A percentile compares a stretch with the other conserved stretches of the same genome.
Evolutionary conservation across 495 filamentous ascomycete species (phyloP).

Genomic region (Xylaria longipes): DNA sequence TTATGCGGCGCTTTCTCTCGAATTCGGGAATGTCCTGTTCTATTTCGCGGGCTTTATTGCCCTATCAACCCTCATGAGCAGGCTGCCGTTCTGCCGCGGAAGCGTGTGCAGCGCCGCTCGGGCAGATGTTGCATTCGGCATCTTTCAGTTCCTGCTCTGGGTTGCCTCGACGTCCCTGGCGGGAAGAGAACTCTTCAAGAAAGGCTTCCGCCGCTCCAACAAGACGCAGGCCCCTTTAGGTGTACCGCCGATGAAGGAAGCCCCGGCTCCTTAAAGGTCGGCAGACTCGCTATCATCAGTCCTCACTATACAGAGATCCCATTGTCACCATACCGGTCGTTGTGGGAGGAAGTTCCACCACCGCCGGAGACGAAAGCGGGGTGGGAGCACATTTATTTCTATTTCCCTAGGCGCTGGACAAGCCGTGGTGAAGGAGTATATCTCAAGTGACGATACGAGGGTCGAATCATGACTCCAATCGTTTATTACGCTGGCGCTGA

Average conservation of each 20-base stretch:
- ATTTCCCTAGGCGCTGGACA: slow-evolving; percentile 28
- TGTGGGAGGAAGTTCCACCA: slow-evolving; percentile 24
- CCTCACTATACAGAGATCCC: slow-evolving; percentile 37
- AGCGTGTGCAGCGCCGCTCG: slow-evolving; percentile 55
- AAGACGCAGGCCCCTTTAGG: slow-evolving; percentile 34
- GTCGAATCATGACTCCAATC: background rate
- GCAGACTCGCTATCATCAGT: slow-evolving; percentile 23
- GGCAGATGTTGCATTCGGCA: slow-evolving; percentile 54
- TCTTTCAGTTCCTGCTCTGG: slow-evolving; percentile 55
- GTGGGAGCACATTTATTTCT: slow-evolving; percentile 32
- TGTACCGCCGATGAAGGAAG: slow-evolving; percentile 41
- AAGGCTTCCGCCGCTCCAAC: slow-evolving; percentile 32
- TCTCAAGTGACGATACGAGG: background rate
- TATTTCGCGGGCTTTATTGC: slow-evolving; percentile 85
- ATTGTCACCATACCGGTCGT: slow-evolving; percentile 35
- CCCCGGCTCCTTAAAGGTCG: slow-evolving; percentile 34
- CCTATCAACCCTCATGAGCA: slow-evolving; percentile 66
- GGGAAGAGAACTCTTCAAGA: slow-evolving; percentile 46
- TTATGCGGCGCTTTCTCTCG: slow-evolving; percentile 65
- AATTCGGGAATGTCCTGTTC: slow-evolving; percentile 73
- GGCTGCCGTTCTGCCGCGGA: slow-evolving; percentile 60
- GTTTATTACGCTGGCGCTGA: background rate
- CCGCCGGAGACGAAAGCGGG: slow-evolving; percentile 21
- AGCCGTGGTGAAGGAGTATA: background rate
- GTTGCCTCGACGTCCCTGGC: slow-evolving; percentile 42